Conservation (phyloP, 257 asterid genomes). For the Solanum chmielewskii region DNA sequence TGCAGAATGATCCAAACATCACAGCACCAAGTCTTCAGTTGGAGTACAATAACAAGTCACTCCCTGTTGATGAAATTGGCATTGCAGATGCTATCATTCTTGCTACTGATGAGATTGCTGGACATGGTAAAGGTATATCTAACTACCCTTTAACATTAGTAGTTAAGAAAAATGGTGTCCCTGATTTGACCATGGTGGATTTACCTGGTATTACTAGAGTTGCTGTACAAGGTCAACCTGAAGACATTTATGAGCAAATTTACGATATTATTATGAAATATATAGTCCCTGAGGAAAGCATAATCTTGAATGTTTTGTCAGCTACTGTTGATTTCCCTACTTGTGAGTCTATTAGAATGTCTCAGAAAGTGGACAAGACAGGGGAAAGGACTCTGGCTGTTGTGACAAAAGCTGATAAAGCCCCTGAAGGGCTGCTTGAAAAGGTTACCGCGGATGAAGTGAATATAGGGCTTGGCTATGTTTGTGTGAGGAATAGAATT, state of each 20-base stretch:
- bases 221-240: not conserved
- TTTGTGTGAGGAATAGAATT: not conserved
- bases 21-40: conserved; percentile 9
- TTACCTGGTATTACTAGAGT: not conserved
- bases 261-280: not conserved
- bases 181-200: not conserved
- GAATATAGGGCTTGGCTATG: not conserved
- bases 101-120: not conserved
- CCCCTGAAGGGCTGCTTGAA: not conserved
- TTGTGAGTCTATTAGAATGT: not conserved
- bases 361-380: not conserved
- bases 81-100: not conserved
- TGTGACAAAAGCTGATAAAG: not conserved
- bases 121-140: not conserved
- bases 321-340: not conserved
- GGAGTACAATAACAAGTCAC: conserved; percentile 2
- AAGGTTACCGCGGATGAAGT: not conserved
- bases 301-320: not conserved
- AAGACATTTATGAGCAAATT: not conserved
- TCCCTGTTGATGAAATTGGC: not conserved
- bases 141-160: not conserved
- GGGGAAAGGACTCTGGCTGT: not conserved
- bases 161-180: not conserved
- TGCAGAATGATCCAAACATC: conserved; percentile 7
- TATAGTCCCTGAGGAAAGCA: not conserved